Base-by-base conservation (phyloP, 2,329 filamentous ascomycete species). In the Verticillium alfalfae region DNA sequence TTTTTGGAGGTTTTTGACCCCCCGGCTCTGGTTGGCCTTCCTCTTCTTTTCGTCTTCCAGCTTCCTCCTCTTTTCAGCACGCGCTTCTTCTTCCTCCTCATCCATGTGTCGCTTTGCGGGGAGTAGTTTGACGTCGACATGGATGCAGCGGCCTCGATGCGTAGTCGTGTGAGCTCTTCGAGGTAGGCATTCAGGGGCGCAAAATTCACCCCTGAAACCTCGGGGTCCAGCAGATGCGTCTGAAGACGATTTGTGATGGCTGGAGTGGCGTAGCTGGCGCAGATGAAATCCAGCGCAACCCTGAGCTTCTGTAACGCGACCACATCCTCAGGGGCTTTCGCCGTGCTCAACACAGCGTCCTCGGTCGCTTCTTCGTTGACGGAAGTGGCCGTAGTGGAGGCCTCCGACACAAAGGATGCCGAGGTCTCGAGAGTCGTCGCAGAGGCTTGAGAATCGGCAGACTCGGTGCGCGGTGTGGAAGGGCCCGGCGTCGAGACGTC, bases 1-100 rank as follows among this genome's bases (percentile, higher is more conserved):
- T 78, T 98, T 99, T 73, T 90, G 90, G 70, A 99, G 73, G 57
- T 93, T 84, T 71, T 88, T 88, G 1, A 97, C 86, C 0, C 87
- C 93, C 34, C 87, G 82, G 65, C 90, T 95, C 76, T 91, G 85
- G 31, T 79, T 81, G 2, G 84, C 86, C 77, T 96, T 93, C 73
- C 86, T 89, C 78, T 89, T 90, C 63, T 97, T 93, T 63, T 97
- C 93, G 64, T 97, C 94, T 58, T 97, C 93, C 76, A 89, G 87
- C 73, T 88, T 93, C 54, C 89, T 81, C 78, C 90, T 93, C 84
- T 95, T 97, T 73, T 93, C 91, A 3, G 86, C 87, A 3, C 88
- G 78, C 13, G 81, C 80, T 13, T 85, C 83, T 39, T 85, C 84
- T 31, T 86, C 84, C 37, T 92, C 88, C 39, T 92, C 91, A 63